These are phyloP conservation scores for Trichophyton schoenleinii DNA, from an alignment of 2,329 filamentous ascomycete species.

Conservation along the genomic window DNA sequence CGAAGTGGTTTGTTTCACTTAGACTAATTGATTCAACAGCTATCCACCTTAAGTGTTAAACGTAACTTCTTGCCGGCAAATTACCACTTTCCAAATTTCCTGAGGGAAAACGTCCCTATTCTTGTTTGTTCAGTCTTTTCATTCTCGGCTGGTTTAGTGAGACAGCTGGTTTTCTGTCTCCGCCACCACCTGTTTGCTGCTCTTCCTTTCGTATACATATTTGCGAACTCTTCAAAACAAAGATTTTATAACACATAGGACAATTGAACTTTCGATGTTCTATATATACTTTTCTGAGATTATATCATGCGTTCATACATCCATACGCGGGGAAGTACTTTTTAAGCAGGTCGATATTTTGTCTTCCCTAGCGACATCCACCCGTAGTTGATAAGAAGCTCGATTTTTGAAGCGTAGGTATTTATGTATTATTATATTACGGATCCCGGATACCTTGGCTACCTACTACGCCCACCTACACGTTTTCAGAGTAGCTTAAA, in stretches of 20 bases:
- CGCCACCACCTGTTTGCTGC: neutral
- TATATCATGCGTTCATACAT: too few relatives aligned
- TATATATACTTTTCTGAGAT: neutral
- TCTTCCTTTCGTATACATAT: neutral
- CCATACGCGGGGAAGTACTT: too few relatives aligned
- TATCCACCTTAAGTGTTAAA: conserved; percentile 8
- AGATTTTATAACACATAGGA: neutral
- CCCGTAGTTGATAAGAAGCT: too few relatives aligned
- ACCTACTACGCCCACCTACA: too few relatives aligned
- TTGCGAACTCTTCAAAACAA: neutral
- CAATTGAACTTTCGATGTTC: neutral
- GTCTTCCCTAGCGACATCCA: too few relatives aligned
- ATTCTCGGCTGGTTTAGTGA: neutral
- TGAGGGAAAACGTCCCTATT: neutral
- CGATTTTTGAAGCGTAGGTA: too few relatives aligned
- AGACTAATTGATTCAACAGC: neutral
- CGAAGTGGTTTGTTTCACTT: neutral
- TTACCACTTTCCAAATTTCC: neutral
- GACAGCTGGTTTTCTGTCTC: neutral
- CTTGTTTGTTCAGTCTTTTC: neutral
- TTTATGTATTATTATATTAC: too few relatives aligned
- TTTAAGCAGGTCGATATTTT: too few relatives aligned
- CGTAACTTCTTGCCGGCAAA: neutral
- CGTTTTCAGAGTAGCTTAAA: too few relatives aligned
- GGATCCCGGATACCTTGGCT: too few relatives aligned